phyloP scores from a whole-genome alignment of 2,329 filamentous ascomycete genomes.

The Capronia americana region DNA sequence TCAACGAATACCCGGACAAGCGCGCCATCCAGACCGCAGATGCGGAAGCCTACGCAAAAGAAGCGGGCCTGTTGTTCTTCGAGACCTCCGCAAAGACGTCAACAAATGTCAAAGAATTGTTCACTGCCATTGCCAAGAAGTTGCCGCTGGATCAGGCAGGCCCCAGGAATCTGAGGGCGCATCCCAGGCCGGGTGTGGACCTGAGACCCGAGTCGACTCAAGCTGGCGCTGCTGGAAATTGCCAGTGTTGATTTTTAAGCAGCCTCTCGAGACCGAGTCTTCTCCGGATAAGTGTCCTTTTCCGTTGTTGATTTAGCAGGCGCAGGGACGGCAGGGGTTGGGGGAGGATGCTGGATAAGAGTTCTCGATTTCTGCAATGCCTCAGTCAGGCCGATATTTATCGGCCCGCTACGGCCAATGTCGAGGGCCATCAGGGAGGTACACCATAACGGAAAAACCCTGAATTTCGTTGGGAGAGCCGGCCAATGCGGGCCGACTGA shows the following conservation, averaged over 20 bases:
- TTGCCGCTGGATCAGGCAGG: constrained; percentile 94
- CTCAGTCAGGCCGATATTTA: constrained; percentile 1
- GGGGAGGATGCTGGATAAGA: constrained; percentile 31
- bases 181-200: constrained; percentile 69
- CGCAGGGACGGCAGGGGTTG: constrained; percentile 21
- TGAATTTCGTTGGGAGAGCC: not conserved
- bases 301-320: constrained; percentile 28
- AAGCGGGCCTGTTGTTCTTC: constrained; percentile 95
- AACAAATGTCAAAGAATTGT: constrained; percentile 93
- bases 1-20: constrained; percentile 93
- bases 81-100: constrained; percentile 98
- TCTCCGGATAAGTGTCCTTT: constrained; percentile 17
- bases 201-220: constrained; percentile 67
- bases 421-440: not conserved
- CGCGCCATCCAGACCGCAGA: constrained; percentile 87
- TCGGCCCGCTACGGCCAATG: not conserved
- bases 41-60: constrained; percentile 91
- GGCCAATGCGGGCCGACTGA: not conserved
- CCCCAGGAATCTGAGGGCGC: constrained; percentile 79
- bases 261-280: not conserved
- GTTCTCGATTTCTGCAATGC: constrained; percentile 24
- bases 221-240: constrained; percentile 65
- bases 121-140: constrained; percentile 98
- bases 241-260: constrained; percentile 63
- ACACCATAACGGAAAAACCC: not conserved